Conservation (phyloP, 768 basidiomycete species). For the Naematelia encephala region DNA sequence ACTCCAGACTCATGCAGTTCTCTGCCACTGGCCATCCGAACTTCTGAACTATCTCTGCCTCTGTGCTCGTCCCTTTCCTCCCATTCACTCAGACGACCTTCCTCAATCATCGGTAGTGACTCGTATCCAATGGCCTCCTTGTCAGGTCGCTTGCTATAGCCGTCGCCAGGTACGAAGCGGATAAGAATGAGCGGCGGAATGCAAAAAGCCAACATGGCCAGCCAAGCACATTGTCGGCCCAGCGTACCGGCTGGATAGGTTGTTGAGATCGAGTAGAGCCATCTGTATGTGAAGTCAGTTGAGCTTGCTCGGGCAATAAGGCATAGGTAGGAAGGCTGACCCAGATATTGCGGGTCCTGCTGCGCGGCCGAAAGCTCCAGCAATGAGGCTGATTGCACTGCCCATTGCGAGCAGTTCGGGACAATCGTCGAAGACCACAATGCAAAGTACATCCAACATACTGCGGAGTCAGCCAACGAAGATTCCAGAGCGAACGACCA, state of each 20-base stretch:
- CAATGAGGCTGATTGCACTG: constrained; percentile 30
- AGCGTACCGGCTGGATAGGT: constrained; percentile 20
- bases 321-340: constrained; percentile 5
- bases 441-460: constrained; percentile 5
- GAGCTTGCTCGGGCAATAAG: background rate
- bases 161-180: constrained; percentile 10
- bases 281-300: constrained; percentile 17
- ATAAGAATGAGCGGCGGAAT: constrained; percentile 18
- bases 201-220: constrained; percentile 18
- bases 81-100: background rate
- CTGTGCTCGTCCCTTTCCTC: background rate
- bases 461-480: background rate
- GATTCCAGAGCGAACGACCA: background rate
- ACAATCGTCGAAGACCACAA: constrained; percentile 29
- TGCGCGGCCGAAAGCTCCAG: constrained; percentile 31
- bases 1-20: background rate
- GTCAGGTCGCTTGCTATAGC: background rate
- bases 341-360: constrained; percentile 34
- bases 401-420: constrained; percentile 34
- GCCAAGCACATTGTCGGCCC: constrained; percentile 33
- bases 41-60: background rate
- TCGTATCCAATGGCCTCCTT: constrained; percentile 14
- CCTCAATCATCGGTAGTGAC: constrained; percentile 20
- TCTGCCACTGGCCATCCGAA: background rate
- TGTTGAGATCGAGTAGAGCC: constrained; percentile 40